Conservation (phyloP, 305 asterid genomes). For the Coffea humblotiana region DNA sequence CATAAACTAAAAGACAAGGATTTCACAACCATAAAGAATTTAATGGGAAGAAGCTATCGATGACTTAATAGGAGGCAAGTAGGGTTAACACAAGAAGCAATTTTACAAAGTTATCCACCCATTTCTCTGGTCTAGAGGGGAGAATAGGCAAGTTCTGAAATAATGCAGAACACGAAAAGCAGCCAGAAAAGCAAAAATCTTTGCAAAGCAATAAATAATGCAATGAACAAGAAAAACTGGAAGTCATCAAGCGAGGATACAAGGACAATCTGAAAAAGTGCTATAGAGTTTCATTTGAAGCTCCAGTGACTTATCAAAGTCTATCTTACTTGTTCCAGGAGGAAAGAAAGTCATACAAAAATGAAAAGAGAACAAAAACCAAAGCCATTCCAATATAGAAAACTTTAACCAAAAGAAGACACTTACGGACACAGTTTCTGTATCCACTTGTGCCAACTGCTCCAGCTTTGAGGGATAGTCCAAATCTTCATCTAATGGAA, state of each 20-base stretch:
- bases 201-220: neutral
- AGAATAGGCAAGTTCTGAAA: neutral
- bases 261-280: neutral
- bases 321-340: neutral
- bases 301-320: neutral
- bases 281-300: neutral
- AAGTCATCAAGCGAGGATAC: neutral
- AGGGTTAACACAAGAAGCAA: neutral
- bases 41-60: neutral
- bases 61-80: neutral
- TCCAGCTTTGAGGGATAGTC: conserved; percentile 92
- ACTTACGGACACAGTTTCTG: conserved; percentile 75
- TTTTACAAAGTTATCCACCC: neutral
- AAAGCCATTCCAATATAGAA: conserved; percentile 3
- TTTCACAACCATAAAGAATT: neutral
- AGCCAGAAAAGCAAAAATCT: neutral
- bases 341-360: conserved; percentile 10
- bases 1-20: neutral
- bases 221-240: neutral
- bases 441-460: conserved; percentile 53
- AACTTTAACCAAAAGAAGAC: conserved; percentile 14
- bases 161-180: neutral
- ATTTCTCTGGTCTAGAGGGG: neutral
- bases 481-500: conserved; percentile 85
- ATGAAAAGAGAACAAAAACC: neutral